Evolutionary conservation across 352 stramenopile species (phyloP), one percentile per base, ranked within the genome.

Genomic region (Aphanomyces euteiches): DNA sequence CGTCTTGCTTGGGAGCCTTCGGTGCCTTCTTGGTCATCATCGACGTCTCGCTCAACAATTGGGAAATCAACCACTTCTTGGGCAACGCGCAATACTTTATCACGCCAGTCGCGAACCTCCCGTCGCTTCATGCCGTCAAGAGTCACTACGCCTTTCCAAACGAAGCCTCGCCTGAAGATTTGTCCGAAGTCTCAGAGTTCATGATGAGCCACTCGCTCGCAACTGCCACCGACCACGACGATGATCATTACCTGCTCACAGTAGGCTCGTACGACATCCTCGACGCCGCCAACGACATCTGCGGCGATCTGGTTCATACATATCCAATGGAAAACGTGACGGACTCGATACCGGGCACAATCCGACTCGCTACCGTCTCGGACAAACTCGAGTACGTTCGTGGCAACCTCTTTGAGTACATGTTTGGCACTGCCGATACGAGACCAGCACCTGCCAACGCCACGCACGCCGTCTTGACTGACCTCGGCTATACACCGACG

Each of bases 41-140:
- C 7, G 64, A 70, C 40, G n/a, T 54, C 4, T 47, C 47, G 19
- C 8, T 19, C n/a, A 70, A 70, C 64, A 70, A 70, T 34, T 70
- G 64, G 64, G 50, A 54, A 15, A 40, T 70, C 10, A 70, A 70
- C 45, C 12, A 70, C 15, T 45, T 59, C 19, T 10, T 54, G 7
- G 64, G 64, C 36, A 50, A 70, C 21, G 64, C 45, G 4, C 15
- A 43, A n/a, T 13, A 59, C 34, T 39, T 70, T 21, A 34, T 53
- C 10, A 70, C 64, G 17, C 64, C 64, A 7, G 12, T 70, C 8
- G 37, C 60, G 15, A 70, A 61, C 54, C 15, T 61, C 7, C 6
- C 43, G 15, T 4, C 43, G 40, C 13, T 19, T 8, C 6, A 34
- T 8, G 45, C 43, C 39, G 1, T 61, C 12, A 4, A 15, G 12